Evolutionary conservation across 2,329 filamentous ascomycete genomes (phyloP).

Genomic region (Emergomyces pasteurianus): DNA sequence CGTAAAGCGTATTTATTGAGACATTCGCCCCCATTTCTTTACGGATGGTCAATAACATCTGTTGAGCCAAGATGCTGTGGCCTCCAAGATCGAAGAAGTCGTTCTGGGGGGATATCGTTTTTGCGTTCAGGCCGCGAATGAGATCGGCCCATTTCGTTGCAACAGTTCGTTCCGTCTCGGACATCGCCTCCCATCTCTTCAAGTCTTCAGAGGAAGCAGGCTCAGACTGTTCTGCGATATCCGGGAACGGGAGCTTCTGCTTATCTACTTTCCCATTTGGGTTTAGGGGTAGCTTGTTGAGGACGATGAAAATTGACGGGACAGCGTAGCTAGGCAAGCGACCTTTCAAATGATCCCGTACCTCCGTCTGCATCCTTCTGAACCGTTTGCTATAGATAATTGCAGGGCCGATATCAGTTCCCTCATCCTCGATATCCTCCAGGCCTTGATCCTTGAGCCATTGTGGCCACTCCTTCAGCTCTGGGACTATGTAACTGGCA

Average conservation of each 20-base stretch:
- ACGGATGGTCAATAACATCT: slow-evolving; percentile 61
- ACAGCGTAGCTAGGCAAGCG: slow-evolving; percentile 48
- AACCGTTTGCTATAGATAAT: slow-evolving; percentile 45
- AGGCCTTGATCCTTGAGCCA: slow-evolving; percentile 49
- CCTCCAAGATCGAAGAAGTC: slow-evolving; percentile 71
- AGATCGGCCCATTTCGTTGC: slow-evolving; percentile 64
- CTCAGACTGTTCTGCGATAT: slow-evolving; percentile 50
- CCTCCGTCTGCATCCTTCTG: slow-evolving; percentile 38
- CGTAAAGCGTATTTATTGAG: slow-evolving; percentile 13
- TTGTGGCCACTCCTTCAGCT: slow-evolving; percentile 58
- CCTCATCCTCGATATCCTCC: slow-evolving; percentile 44
- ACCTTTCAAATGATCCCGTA: slow-evolving; percentile 1
- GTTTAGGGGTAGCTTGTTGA: slow-evolving; percentile 60
- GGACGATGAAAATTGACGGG: slow-evolving; percentile 60
- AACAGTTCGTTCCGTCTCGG: slow-evolving; percentile 52
- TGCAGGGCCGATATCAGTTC: slow-evolving; percentile 18
- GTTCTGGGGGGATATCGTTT: slow-evolving; percentile 52
- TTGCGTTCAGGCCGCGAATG: slow-evolving; percentile 53
- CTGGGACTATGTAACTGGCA: slow-evolving; percentile 83
- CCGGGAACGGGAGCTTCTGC: slow-evolving; percentile 67
- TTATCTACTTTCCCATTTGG: slow-evolving; percentile 80
- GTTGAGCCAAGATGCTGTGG: slow-evolving; percentile 69
- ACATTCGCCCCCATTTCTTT: slow-evolving; percentile 11
- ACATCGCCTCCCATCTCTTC: slow-evolving; percentile 16
- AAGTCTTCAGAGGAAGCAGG: slow-evolving; percentile 29